phyloP scores from a whole-genome alignment of 2,329 filamentous ascomycete genomes.

The Cytospora leucostoma region DNA sequence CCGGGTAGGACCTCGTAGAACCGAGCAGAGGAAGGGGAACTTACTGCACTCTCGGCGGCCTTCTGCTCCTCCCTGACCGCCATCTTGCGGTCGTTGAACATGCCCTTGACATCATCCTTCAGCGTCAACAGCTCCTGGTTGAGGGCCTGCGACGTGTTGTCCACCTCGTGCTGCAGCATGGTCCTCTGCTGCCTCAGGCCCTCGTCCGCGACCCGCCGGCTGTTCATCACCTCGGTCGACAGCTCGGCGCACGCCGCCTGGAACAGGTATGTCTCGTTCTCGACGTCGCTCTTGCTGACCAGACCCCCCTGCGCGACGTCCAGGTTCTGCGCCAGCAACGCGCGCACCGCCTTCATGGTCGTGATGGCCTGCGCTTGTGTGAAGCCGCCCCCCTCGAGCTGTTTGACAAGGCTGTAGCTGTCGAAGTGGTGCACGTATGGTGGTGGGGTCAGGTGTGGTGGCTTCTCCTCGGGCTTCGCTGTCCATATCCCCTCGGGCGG shows the following conservation, averaged over 20 bases:
- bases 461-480: conserved; percentile 43
- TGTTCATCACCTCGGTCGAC: conserved; percentile 80
- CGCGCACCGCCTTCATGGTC: conserved; percentile 89
- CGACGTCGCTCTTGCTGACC: conserved; percentile 87
- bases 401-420: conserved; percentile 83
- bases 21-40: conserved; percentile 31
- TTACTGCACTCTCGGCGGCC: conserved; percentile 74
- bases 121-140: conserved; percentile 80
- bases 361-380: conserved; percentile 73
- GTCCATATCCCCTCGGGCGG: conserved; percentile 39
- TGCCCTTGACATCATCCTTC: conserved; percentile 88
- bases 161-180: conserved; percentile 90
- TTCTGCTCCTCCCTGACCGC: conserved; percentile 85
- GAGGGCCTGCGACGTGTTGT: conserved; percentile 82
- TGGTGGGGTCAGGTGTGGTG: conserved; percentile 70
- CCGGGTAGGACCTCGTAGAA: background rate
- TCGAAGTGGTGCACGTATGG: conserved; percentile 96
- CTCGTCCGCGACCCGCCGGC: conserved; percentile 75
- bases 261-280: conserved; percentile 95
- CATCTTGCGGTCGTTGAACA: conserved; percentile 97
- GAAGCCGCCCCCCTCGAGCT: conserved; percentile 73
- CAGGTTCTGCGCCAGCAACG: conserved; percentile 75
- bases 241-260: conserved; percentile 91
- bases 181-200: conserved; percentile 80
- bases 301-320: conserved; percentile 77